Evolutionary conservation across 2,329 filamentous ascomycete species (phyloP).

Genomic region (Pyrenochaeta sp.): DNA sequence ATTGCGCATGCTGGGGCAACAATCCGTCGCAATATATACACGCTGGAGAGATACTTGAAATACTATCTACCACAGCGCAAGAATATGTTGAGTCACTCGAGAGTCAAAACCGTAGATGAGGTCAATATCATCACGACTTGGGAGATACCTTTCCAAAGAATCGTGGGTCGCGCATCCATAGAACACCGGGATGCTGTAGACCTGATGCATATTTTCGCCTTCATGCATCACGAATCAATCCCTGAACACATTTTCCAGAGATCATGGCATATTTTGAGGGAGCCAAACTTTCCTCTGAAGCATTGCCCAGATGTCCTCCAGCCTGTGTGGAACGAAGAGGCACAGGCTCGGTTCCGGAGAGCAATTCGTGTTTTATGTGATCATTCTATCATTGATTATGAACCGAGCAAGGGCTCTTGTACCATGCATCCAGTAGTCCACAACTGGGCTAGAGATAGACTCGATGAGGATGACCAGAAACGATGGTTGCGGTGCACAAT

Average conservation of each 20-base stretch:
- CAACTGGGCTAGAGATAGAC: slow-evolving; percentile 42
- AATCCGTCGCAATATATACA: slow-evolving; percentile 33
- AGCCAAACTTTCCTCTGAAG: slow-evolving; percentile 10
- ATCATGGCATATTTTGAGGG: slow-evolving; percentile 6
- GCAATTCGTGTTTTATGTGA: slow-evolving; percentile 21
- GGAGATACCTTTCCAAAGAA: slow-evolving; percentile 15
- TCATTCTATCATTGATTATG: slow-evolving; percentile 35
- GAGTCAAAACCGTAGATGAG: not conserved
- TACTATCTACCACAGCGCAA: slow-evolving; percentile 28
- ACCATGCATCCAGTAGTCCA: slow-evolving; percentile 46
- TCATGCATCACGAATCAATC: slow-evolving; percentile 41
- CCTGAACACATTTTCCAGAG: slow-evolving; percentile 26
- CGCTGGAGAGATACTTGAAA: slow-evolving; percentile 29
- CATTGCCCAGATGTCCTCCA: slow-evolving; percentile 17
- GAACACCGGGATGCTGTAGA: slow-evolving; percentile 41
- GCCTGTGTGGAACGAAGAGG: slow-evolving; percentile 12
- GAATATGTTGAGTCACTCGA: slow-evolving; percentile 20
- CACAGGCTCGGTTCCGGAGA: slow-evolving; percentile 20
- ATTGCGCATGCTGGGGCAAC: slow-evolving; percentile 35
- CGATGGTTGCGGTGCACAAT: slow-evolving; percentile 41
- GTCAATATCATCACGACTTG: not conserved
- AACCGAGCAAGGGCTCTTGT: slow-evolving; percentile 24
- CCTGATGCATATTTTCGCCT: slow-evolving; percentile 44
- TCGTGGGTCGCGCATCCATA: slow-evolving; percentile 21
- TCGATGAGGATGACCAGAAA: slow-evolving; percentile 38